These are phyloP conservation scores for Diplodia scrobiculata DNA, from an alignment of 2,329 filamentous ascomycete species.

Conservation along the genomic window DNA sequence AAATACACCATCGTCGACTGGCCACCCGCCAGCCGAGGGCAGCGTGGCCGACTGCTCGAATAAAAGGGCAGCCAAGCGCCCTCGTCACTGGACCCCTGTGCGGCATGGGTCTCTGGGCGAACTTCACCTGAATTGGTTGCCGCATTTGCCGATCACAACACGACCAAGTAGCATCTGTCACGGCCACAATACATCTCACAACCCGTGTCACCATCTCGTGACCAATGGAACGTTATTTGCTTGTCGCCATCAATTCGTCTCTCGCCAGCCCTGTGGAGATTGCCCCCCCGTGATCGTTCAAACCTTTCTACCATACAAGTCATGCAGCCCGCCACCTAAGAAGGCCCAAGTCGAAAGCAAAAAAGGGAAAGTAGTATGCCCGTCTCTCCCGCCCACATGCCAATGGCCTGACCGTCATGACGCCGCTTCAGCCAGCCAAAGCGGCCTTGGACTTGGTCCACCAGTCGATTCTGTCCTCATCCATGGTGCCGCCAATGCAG, in stretches of 20 bases:
- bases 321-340: background rate
- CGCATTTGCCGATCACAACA: background rate
- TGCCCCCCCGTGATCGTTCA: background rate
- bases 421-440: slow-evolving; percentile 15
- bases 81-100: background rate
- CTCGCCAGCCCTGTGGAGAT: background rate
- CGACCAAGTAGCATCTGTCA: background rate
- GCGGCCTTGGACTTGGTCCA: slow-evolving; percentile 27
- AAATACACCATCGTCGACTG: background rate
- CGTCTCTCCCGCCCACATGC: background rate
- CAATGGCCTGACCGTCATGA: slow-evolving; percentile 7
- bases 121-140: slow-evolving; percentile 2
- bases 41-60: too few species aligned
- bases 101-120: background rate
- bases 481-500: slow-evolving; percentile 27
- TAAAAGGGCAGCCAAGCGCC: slow-evolving; percentile 2
- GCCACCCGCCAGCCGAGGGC: background rate
- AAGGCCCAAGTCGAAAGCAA: slow-evolving; percentile 1
- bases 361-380: background rate
- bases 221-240: slow-evolving; percentile 4
- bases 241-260: background rate
- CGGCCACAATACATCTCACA: background rate
- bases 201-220: background rate
- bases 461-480: slow-evolving; percentile 18
- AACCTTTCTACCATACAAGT: background rate